Evolutionary conservation across 2,329 filamentous ascomycete species (phyloP).

Genomic region (Stagonosporopsis cucurbitacearum): DNA sequence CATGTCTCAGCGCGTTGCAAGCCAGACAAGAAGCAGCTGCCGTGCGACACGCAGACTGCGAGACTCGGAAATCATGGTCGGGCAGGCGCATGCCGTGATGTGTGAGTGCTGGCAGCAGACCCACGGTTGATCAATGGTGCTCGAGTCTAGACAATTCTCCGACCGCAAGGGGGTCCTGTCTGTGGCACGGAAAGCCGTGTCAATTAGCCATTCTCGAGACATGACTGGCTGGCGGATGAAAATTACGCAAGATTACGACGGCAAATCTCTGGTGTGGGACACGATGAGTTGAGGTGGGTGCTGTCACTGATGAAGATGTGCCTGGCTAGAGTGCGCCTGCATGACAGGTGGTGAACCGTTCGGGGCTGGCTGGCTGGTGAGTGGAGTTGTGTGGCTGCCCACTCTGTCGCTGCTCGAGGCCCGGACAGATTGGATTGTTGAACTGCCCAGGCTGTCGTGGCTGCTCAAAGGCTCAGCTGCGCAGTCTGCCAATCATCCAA

Average conservation of each 20-base stretch:
- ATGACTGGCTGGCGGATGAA: not conserved
- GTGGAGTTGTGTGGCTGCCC: too few relatives aligned
- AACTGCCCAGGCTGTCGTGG: slow-evolving; percentile 8
- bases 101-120: slow-evolving; percentile 8
- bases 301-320: slow-evolving; percentile 13
- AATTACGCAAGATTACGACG: slow-evolving; percentile 8
- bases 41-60: slow-evolving; percentile 6
- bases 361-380: not conserved
- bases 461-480: slow-evolving; percentile 8
- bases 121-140: slow-evolving; percentile 12
- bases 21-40: slow-evolving; percentile 11
- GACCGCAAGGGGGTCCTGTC: slow-evolving; percentile 13
- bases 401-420: slow-evolving; percentile 7
- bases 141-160: slow-evolving; percentile 20
- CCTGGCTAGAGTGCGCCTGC: slow-evolving; percentile 15
- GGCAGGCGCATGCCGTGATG: slow-evolving; percentile 7
- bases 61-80: slow-evolving; percentile 7
- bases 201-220: slow-evolving; percentile 1
- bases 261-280: slow-evolving; percentile 2
- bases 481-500: not conserved
- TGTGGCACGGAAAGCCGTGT: slow-evolving; percentile 8
- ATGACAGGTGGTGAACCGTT: slow-evolving; percentile 13
- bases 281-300: slow-evolving; percentile 10
- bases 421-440: slow-evolving; percentile 3
- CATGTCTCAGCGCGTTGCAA: slow-evolving; percentile 8